Base-by-base conservation (phyloP, 345 rosid genomes). In the Microthlaspi erraticum region DNA sequence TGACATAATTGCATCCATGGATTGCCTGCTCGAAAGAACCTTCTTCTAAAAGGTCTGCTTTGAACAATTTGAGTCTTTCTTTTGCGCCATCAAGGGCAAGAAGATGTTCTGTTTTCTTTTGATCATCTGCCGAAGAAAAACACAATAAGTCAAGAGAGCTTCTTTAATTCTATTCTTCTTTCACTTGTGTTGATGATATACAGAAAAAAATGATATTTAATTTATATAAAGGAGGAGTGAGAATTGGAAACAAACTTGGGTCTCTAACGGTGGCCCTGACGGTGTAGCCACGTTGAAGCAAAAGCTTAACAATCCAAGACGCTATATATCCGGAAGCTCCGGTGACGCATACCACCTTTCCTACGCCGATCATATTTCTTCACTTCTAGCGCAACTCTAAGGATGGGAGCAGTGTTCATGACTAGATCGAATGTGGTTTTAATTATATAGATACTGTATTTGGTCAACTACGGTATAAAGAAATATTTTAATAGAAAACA, bases 231-330 rank as follows among this genome's bases (percentile, higher is more conserved):
- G 48, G 18, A 44, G 16, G 1, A 43, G 10, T 6, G 49, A 44
- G 53, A 48, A 18, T 48, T 10, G 53, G 53, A 48, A 48, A 48
- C 53, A 48, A 48, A 19, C 53, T 19, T 48, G 53, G 53, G 12
- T 48, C 53, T 18, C 53, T 26, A 48, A 48, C 53, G 53, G 53
- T 48, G 29, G 29, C 53, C 7, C 26, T 48, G 29, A 48, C 53
- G 7, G 53, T 48, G 53, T 48, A 48, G 53, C 53, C 53, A 48
- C 53, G 53, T 12, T 18, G 26, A 48, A 48, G 53, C 53, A 48
- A 48, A 48, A 48, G 53, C 53, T 48, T 48, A 48, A 48, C 53
- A 48, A 48, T 48, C 53, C 53, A 48, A 18, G 53, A 48, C 29
- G 29, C 53, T 48, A 48, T 19, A 10, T 48, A 48, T 19, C 53